Conservation (phyloP, 441 rosid genomes). For the Adansonia rubrostipa region DNA sequence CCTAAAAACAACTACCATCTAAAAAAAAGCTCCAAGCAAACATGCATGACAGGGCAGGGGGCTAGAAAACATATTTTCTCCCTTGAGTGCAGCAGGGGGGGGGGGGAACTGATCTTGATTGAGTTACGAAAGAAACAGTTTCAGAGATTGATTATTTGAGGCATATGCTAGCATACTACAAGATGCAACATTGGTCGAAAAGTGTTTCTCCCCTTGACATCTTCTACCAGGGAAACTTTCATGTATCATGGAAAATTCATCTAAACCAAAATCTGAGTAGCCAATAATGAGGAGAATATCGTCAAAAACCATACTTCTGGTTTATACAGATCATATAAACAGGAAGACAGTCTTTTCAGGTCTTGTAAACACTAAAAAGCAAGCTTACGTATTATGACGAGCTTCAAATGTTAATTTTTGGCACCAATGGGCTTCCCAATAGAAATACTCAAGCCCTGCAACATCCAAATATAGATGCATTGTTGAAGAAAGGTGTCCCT, state of each 20-base stretch:
- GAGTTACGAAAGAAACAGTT: background rate
- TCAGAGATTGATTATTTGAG: background rate
- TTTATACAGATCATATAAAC: slow-evolving; percentile 3
- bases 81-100: background rate
- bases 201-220: background rate
- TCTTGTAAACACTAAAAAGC: slow-evolving; percentile 27
- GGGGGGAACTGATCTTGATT: background rate
- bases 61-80: background rate
- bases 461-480: slow-evolving; percentile 73
- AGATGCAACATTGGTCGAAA: background rate
- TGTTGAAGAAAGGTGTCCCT: slow-evolving; percentile 46
- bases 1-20: background rate
- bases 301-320: background rate
- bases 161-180: background rate
- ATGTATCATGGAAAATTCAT: background rate
- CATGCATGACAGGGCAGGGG: background rate
- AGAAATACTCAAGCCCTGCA: slow-evolving; percentile 44
- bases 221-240: slow-evolving; percentile 5
- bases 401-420: slow-evolving; percentile 60
- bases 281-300: slow-evolving; percentile 2
- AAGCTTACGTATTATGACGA: slow-evolving; percentile 54
- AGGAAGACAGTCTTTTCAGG: background rate
- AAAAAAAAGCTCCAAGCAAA: background rate
- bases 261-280: background rate
- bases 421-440: slow-evolving; percentile 59